Percentiles rank a stretch among this genome's conserved stretches.
Conservation (phyloP, 352 stramenopile species). For the Phytophthora rubi region DNA sequence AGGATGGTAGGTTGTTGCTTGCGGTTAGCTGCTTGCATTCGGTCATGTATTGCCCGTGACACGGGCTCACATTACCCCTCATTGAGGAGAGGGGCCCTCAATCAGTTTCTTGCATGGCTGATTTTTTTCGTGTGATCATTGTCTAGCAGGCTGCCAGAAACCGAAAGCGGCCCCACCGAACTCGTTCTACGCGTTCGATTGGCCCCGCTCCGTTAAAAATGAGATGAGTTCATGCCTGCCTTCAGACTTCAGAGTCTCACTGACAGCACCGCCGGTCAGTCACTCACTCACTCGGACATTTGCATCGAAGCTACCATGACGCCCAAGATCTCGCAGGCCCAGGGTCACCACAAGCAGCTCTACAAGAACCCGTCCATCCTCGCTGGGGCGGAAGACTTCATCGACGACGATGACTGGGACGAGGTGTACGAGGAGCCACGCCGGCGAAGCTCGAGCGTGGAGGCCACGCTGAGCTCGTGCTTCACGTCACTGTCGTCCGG, state of each 20-base stretch:
- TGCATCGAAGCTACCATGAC: constrained; percentile 10
- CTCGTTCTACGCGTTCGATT: constrained; percentile 14
- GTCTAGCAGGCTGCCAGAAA: constrained; percentile 21
- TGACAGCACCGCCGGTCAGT: background rate
- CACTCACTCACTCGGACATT: constrained; percentile 10
- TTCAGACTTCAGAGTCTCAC: background rate
- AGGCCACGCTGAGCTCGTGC: constrained; percentile 14
- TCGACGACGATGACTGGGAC: constrained; percentile 27
- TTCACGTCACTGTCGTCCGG: constrained; percentile 22
- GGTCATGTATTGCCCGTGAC: too few species aligned
- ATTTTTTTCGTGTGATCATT: constrained; percentile 18
- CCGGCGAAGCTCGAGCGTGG: constrained; percentile 18
- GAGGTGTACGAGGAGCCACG: constrained; percentile 5
- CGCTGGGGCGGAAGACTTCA: constrained; percentile 5
- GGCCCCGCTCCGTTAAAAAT: constrained; percentile 19
- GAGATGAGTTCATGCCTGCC: constrained; percentile 8
- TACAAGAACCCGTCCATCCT: constrained; percentile 25
- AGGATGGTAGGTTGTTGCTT: too few species aligned
- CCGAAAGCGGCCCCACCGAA: constrained; percentile 11
- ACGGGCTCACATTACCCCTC: too few species aligned
- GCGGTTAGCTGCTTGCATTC: too few species aligned
- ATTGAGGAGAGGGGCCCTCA: too few species aligned
- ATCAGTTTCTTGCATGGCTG: constrained; percentile 8
- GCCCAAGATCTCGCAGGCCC: constrained; percentile 10
- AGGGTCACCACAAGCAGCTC: constrained; percentile 14